Evolutionary conservation across 768 basidiomycete species (phyloP).

Genomic region (Infundibulicybe gibba): DNA sequence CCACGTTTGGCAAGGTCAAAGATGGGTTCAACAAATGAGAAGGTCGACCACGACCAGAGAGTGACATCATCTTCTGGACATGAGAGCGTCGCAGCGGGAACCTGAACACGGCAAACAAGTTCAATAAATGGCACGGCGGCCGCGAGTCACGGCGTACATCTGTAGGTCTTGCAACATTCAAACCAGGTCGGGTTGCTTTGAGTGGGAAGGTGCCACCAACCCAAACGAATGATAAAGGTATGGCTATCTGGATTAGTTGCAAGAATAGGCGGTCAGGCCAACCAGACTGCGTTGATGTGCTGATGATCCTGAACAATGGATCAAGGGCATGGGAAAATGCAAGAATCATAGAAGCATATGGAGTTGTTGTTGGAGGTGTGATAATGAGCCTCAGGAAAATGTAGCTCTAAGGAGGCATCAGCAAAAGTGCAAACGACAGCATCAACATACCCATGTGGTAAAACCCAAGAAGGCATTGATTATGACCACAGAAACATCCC

Average conservation of each 20-base stretch:
- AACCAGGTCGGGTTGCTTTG: constrained; percentile 35
- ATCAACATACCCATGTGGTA: constrained; percentile 47
- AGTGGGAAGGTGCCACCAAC: constrained; percentile 58
- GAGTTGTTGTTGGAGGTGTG: constrained; percentile 44
- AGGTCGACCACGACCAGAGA: constrained; percentile 64
- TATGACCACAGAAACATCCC: constrained; percentile 10
- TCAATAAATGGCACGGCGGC: constrained; percentile 4
- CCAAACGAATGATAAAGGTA: constrained; percentile 38
- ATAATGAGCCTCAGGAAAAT: constrained; percentile 27
- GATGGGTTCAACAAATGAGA: constrained; percentile 63
- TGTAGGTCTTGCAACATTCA: constrained; percentile 43
- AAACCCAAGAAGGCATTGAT: constrained; percentile 26
- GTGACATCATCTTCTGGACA: constrained; percentile 65
- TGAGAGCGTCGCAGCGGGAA: constrained; percentile 43
- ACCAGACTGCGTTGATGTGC: too few relatives aligned
- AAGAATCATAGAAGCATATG: constrained; percentile 46
- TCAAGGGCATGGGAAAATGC: constrained; percentile 15
- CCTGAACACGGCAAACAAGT: constrained; percentile 23
- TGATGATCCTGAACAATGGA: too few relatives aligned
- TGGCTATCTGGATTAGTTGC: constrained; percentile 23
- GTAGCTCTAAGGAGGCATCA: too few relatives aligned
- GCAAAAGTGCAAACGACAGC: neutral
- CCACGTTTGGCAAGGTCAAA: constrained; percentile 46
- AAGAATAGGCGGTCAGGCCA: constrained; percentile 3
- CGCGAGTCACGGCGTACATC: constrained; percentile 34